Percentiles rank a stretch among this genome's conserved stretches.
Evolutionary conservation across 192 early-diverging fungal genomes (phyloP).

Genomic region (Entomortierella chlamydospora): DNA sequence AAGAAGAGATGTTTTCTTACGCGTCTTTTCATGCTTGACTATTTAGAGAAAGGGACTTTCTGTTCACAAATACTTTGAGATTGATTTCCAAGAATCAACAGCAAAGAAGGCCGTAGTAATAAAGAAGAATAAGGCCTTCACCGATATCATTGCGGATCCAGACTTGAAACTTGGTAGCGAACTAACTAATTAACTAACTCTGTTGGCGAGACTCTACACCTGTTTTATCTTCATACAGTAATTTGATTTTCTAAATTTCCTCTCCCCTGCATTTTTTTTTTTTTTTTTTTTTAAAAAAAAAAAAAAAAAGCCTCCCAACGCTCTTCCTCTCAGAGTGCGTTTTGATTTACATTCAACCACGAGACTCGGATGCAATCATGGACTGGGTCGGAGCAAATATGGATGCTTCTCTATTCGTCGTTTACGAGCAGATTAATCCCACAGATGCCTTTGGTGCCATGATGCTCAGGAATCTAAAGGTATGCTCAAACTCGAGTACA

Average conservation of each 20-base stretch:
- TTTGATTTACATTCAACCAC: conserved; percentile 86
- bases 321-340: conserved; percentile 96
- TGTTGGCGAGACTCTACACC: no score
- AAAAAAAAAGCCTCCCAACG: conserved; percentile 80
- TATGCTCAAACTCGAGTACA: conserved; percentile 83
- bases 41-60: conserved; percentile 33
- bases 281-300: background rate
- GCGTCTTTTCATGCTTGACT: background rate
- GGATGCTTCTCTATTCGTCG: conserved; percentile 68
- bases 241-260: background rate
- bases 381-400: conserved; percentile 72
- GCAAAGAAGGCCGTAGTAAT: conserved; percentile 80
- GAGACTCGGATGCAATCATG: conserved; percentile 74
- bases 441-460: conserved; percentile 90
- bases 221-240: no score
- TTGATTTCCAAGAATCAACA: conserved; percentile 93
- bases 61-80: conserved; percentile 80
- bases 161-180: conserved; percentile 52
- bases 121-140: conserved; percentile 54
- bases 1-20: background rate
- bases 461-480: conserved; percentile 90
- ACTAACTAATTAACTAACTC: background rate
- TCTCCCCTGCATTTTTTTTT: background rate
- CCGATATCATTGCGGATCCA: conserved; percentile 48
- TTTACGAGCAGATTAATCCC: conserved; percentile 95